These are phyloP conservation scores for Dichotomocladium elegans DNA, from an alignment of 371 early-diverging fungal species.

Conservation along the genomic window DNA sequence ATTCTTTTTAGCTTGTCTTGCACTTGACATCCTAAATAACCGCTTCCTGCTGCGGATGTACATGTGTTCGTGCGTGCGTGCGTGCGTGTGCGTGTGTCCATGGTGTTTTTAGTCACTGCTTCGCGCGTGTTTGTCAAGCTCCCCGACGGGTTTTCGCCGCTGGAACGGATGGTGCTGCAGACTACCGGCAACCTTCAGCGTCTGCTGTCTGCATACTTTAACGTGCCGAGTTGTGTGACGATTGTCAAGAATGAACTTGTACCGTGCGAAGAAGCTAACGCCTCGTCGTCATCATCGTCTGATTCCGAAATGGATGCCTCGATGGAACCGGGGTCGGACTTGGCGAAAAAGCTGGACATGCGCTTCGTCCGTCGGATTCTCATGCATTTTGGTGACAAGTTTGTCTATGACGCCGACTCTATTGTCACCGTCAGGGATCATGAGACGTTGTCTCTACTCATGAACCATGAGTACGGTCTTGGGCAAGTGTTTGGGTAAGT, in stretches of 20 bases:
- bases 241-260: conserved; percentile 28
- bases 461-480: conserved; percentile 43
- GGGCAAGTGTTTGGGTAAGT: conserved; percentile 46
- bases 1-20: no score
- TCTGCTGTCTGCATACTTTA: conserved; percentile 41
- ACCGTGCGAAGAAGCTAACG: neutral
- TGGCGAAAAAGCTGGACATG: conserved; percentile 3
- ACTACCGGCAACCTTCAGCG: conserved; percentile 42
- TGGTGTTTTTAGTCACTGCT: conserved; percentile 24
- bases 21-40: no score
- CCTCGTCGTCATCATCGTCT: neutral
- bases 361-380: conserved; percentile 34
- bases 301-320: neutral
- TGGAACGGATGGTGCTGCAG: conserved; percentile 44
- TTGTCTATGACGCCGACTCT: conserved; percentile 41
- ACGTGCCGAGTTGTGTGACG: conserved; percentile 38
- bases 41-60: no score
- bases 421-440: conserved; percentile 33
- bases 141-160: conserved; percentile 33
- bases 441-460: conserved; percentile 26
- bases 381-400: conserved; percentile 37
- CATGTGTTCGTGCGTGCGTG: neutral
- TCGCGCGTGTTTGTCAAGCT: conserved; percentile 35
- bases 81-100: neutral
- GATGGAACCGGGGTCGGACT: neutral